Evolutionary conservation across 306 rosid genomes (phyloP).

Genomic region (Begonia loranthoides): DNA sequence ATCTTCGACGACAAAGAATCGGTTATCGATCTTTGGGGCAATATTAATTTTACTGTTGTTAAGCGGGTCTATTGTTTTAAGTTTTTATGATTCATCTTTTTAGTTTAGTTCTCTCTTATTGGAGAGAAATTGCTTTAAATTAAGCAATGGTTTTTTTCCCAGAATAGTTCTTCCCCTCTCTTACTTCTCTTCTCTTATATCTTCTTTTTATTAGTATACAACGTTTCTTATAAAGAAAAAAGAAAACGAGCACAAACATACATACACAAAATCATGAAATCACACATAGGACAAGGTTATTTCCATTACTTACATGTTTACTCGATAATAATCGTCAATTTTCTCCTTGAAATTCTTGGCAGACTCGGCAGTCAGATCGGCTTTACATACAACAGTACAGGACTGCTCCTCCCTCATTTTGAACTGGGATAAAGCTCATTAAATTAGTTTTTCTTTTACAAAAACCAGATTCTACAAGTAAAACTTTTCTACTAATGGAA

Average conservation of each 20-base stretch:
- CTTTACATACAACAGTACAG: conserved; percentile 62
- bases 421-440: conserved; percentile 34
- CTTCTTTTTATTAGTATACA: too few relatives aligned
- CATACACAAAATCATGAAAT: neutral
- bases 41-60: too few relatives aligned
- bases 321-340: conserved; percentile 88
- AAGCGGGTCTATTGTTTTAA: too few relatives aligned
- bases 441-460: conserved; percentile 1
- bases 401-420: conserved; percentile 85
- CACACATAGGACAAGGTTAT: conserved; percentile 4
- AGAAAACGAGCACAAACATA: too few relatives aligned
- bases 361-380: conserved; percentile 48
- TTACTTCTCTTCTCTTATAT: too few relatives aligned
- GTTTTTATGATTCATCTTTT: too few relatives aligned
- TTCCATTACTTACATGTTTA: conserved; percentile 65
- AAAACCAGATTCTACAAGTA: neutral
- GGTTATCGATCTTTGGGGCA: too few relatives aligned
- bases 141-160: too few relatives aligned
- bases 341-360: conserved; percentile 85
- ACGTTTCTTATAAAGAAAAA: conserved; percentile 6
- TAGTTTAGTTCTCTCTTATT: too few relatives aligned
- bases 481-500: neutral
- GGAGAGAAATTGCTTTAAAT: too few relatives aligned
- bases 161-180: too few relatives aligned
- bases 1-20: too few relatives aligned